phyloP scores from a whole-genome alignment of 1,284 basidiomycete genomes.

The Cutaneotrichosporon cavernicola region DNA sequence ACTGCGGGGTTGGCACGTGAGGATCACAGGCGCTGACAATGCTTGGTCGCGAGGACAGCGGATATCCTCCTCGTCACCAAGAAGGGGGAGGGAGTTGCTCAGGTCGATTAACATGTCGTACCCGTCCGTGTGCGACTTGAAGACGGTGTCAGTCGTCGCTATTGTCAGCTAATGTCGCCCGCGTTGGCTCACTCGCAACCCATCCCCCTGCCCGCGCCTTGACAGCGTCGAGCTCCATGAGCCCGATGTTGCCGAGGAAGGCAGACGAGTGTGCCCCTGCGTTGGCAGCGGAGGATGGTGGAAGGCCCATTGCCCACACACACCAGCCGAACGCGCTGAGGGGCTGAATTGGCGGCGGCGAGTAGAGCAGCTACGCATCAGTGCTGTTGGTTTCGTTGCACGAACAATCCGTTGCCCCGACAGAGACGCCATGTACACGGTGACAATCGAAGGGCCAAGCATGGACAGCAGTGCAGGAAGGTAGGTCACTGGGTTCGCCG shows the following conservation, averaged over 20 bases:
- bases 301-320: conserved; percentile 41
- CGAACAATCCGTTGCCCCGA: conserved; percentile 44
- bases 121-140: conserved; percentile 36
- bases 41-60: conserved; percentile 17
- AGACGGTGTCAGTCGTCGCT: conserved; percentile 49
- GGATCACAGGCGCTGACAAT: conserved; percentile 9
- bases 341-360: conserved; percentile 42
- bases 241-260: conserved; percentile 45
- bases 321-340: conserved; percentile 45
- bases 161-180: background rate
- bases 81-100: conserved; percentile 27
- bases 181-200: conserved; percentile 43
- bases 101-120: conserved; percentile 50
- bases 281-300: conserved; percentile 28
- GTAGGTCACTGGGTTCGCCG: conserved; percentile 38
- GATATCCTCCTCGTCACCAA: conserved; percentile 19
- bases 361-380: conserved; percentile 42
- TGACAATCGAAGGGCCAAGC: conserved; percentile 43
- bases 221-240: conserved; percentile 43
- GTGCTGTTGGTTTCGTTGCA: background rate
- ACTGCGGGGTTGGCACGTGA: conserved; percentile 8
- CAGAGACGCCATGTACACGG: conserved; percentile 43
- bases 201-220: conserved; percentile 39
- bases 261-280: conserved; percentile 21
- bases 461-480: conserved; percentile 38